Evolutionary conservation across 2,329 filamentous ascomycete species (phyloP).

Genomic region (Nectriaceae sp.): DNA sequence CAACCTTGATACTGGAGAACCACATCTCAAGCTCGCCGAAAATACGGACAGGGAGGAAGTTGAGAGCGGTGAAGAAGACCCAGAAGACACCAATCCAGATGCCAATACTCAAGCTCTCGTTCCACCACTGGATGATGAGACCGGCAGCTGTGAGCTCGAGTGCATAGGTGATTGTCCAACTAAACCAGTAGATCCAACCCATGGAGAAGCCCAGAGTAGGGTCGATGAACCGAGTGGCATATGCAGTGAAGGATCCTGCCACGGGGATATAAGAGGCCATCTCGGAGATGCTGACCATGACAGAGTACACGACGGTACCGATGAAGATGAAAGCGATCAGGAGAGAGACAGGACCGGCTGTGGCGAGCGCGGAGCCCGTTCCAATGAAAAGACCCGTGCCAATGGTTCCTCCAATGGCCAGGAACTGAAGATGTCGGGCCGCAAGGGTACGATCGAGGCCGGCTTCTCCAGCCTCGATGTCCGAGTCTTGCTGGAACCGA

Average conservation of each 20-base stretch:
- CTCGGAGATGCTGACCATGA: background rate
- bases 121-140: background rate
- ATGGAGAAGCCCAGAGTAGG: constrained; percentile 77
- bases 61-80: background rate
- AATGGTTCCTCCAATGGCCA: constrained; percentile 18
- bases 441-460: constrained; percentile 40
- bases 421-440: constrained; percentile 50
- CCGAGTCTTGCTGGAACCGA: constrained; percentile 28
- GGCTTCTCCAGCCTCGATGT: constrained; percentile 37
- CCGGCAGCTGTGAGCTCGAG: background rate
- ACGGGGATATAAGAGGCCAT: background rate
- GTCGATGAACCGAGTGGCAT: constrained; percentile 71
- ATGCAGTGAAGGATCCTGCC: background rate
- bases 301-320: constrained; percentile 30
- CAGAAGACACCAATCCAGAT: background rate
- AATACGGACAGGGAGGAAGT: constrained; percentile 36
- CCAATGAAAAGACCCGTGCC: background rate
- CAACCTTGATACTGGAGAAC: constrained; percentile 51
- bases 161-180: background rate
- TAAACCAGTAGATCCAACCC: constrained; percentile 50
- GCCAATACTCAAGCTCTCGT: constrained; percentile 70
- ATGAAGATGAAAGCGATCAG: constrained; percentile 33
- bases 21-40: constrained; percentile 57
- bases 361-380: constrained; percentile 18
- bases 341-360: background rate